Evolutionary conservation across 345 rosid genomes (phyloP).

Genomic region (Sapria himalayana): DNA sequence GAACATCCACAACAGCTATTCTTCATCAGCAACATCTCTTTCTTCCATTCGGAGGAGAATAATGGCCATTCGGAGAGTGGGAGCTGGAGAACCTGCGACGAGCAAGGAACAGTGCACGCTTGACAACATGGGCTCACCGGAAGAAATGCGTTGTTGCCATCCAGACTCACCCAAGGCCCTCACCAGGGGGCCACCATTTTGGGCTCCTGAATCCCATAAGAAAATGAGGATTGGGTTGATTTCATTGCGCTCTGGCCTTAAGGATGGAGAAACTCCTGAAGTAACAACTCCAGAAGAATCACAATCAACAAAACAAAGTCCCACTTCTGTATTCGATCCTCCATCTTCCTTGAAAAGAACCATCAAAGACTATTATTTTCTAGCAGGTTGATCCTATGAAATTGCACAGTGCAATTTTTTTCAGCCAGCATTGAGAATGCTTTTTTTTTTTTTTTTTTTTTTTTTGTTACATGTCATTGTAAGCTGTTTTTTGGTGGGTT

Average conservation of each 20-base stretch:
- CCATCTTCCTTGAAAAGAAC: conserved; percentile 73
- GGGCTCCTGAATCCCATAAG: conserved; percentile 41
- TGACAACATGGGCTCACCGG: conserved; percentile 11
- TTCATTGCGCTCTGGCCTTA: conserved; percentile 12
- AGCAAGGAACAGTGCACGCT: conserved; percentile 13
- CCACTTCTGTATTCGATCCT: conserved; percentile 66
- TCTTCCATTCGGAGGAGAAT: conserved; percentile 46
- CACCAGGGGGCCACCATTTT: conserved; percentile 9
- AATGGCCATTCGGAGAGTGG: conserved; percentile 35
- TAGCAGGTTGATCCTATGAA: too few species aligned
- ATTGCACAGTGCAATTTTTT: too few species aligned
- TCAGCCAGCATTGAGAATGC: too few species aligned
- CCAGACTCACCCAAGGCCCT: conserved; percentile 10
- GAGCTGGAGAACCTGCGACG: conserved; percentile 17
- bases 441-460: too few species aligned
- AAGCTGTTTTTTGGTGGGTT: too few species aligned
- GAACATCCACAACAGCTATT: conserved; percentile 27
- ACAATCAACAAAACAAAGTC: conserved; percentile 18
- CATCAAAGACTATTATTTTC: conserved; percentile 71
- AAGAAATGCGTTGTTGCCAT: conserved; percentile 8
- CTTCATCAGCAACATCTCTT: conserved; percentile 23
- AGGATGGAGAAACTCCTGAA: conserved; percentile 37
- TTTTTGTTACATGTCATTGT: too few species aligned
- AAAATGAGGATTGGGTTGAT: too few species aligned
- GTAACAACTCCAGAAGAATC: conserved; percentile 9